Evolutionary conservation across 2,329 filamentous ascomycete species (phyloP).

Genomic region (Thelonectria discophora): DNA sequence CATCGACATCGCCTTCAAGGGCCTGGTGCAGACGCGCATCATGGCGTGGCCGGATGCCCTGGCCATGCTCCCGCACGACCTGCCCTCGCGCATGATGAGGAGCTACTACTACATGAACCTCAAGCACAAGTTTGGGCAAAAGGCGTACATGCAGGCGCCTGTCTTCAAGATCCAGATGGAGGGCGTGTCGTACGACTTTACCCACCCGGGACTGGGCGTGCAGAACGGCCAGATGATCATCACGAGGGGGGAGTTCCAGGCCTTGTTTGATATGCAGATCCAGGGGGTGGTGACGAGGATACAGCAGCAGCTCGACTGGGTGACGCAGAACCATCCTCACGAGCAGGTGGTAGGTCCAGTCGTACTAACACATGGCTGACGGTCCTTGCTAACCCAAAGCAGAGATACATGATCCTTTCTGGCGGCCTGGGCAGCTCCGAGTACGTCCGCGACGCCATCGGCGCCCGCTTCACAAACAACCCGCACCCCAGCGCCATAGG

Average conservation of each 20-base stretch:
- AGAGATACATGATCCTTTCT: slow-evolving; percentile 55
- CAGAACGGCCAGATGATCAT: slow-evolving; percentile 53
- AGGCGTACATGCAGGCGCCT: slow-evolving; percentile 50
- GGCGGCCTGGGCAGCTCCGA: slow-evolving; percentile 56
- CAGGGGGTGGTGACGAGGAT: slow-evolving; percentile 49
- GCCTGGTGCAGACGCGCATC: slow-evolving; percentile 50
- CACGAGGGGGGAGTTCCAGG: slow-evolving; percentile 52
- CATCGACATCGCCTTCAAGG: slow-evolving; percentile 55
- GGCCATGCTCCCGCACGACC: slow-evolving; percentile 50
- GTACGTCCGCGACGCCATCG: slow-evolving; percentile 54
- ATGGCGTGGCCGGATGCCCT: slow-evolving; percentile 48
- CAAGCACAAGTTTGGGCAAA: slow-evolving; percentile 56
- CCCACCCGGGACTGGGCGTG: slow-evolving; percentile 49
- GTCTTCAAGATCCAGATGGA: slow-evolving; percentile 54
- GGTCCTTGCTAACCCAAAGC: neutral
- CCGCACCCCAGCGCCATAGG: slow-evolving; percentile 45
- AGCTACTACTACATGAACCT: slow-evolving; percentile 50
- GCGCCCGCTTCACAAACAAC: slow-evolving; percentile 46
- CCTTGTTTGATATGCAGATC: slow-evolving; percentile 50
- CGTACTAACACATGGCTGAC: neutral
- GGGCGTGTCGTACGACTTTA: slow-evolving; percentile 52
- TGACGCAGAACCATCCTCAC: slow-evolving; percentile 42
- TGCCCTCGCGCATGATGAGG: slow-evolving; percentile 48
- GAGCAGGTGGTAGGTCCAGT: slow-evolving; percentile 49
- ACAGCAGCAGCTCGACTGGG: slow-evolving; percentile 52